These are phyloP conservation scores for Prunus kanzakura DNA, from an alignment of 306 rosid genomes.

Conservation along the genomic window DNA sequence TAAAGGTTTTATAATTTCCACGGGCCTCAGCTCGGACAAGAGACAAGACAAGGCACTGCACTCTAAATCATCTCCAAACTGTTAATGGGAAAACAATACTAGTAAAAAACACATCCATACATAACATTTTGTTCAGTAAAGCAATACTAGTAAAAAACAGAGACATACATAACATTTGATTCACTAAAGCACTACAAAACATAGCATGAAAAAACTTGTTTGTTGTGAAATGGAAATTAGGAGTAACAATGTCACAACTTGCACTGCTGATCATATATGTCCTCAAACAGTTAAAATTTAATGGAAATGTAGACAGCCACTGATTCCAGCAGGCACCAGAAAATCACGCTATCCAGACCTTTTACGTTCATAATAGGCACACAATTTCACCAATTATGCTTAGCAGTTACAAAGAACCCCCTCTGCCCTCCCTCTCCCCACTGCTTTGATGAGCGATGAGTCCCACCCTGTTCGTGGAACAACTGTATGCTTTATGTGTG, in stretches of 20 bases:
- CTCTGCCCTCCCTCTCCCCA: background rate
- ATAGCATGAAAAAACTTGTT: background rate
- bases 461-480: background rate
- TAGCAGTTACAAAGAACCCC: background rate
- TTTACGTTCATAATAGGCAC: background rate
- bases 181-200: background rate
- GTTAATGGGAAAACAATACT: constrained; percentile 28
- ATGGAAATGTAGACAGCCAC: constrained; percentile 2
- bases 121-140: background rate
- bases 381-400: background rate
- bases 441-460: background rate
- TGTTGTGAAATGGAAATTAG: background rate
- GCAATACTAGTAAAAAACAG: constrained; percentile 8
- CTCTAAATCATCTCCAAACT: constrained; percentile 84
- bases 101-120: constrained; percentile 1
- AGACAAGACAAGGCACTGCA: constrained; percentile 78
- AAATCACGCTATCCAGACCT: background rate
- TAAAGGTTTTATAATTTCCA: constrained; percentile 86
- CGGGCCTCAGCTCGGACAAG: constrained; percentile 90
- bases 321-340: background rate
- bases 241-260: constrained; percentile 10
- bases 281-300: background rate
- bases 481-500: background rate
- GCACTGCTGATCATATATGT: background rate
- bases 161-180: background rate